phyloP scores from a whole-genome alignment of 257 asterid species.

The Petrea volubilis region DNA sequence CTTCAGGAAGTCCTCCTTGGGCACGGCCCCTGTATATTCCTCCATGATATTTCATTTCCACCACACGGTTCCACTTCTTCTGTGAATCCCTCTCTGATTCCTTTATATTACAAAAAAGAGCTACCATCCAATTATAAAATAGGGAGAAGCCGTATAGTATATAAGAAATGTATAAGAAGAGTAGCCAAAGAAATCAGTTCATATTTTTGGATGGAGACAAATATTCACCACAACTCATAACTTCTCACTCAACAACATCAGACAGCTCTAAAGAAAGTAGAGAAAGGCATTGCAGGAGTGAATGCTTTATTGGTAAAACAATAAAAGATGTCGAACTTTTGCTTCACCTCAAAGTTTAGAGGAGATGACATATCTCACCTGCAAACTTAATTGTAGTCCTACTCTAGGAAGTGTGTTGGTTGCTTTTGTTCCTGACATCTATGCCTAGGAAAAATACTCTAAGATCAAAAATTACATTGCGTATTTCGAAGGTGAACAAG shows the following conservation, averaged over 20 bases:
- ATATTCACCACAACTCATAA: background rate
- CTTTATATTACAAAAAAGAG: conserved; percentile 38
- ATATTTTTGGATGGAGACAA: conserved; percentile 12
- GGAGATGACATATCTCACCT: background rate
- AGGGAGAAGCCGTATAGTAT: conserved; percentile 1
- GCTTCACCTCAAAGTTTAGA: background rate
- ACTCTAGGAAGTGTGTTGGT: background rate
- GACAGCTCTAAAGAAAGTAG: background rate
- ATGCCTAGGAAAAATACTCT: background rate
- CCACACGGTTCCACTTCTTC: conserved; percentile 84
- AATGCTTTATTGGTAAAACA: background rate
- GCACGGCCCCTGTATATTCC: conserved; percentile 83
- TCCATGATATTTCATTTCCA: conserved; percentile 86
- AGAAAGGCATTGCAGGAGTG: background rate
- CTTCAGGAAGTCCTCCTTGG: conserved; percentile 99
- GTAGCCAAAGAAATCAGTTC: background rate
- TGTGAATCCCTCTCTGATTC: conserved; percentile 91
- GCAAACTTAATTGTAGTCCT: background rate
- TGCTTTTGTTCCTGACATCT: background rate
- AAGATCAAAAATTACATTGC: background rate
- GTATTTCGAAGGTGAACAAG: background rate
- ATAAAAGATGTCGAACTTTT: background rate
- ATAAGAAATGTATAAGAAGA: background rate
- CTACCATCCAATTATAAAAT: conserved; percentile 14
- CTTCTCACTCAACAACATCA: background rate